A percentile compares a stretch with the other conserved stretches of the same genome.
These are phyloP conservation scores for Xerocomellus dryophilus DNA, from an alignment of 768 basidiomycete species.

Conservation along the genomic window DNA sequence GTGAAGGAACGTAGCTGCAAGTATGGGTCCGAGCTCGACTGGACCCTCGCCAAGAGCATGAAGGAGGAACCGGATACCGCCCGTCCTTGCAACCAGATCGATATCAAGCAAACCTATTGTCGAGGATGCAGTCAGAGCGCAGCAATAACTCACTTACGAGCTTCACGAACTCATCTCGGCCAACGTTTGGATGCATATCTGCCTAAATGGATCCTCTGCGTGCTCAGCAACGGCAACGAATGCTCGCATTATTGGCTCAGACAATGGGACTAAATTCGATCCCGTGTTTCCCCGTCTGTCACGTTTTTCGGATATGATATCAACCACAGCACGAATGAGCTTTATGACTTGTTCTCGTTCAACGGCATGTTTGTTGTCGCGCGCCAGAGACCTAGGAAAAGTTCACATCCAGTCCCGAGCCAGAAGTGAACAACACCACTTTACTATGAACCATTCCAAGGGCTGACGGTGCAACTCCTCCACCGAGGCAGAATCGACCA, in stretches of 20 bases:
- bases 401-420: slow-evolving; percentile 1
- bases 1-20: slow-evolving; percentile 78
- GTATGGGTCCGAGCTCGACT: slow-evolving; percentile 69
- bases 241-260: slow-evolving; percentile 78
- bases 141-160: slow-evolving; percentile 5
- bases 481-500: slow-evolving; percentile 74
- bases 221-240: slow-evolving; percentile 94
- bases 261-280: slow-evolving; percentile 54
- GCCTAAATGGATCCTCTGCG: slow-evolving; percentile 82
- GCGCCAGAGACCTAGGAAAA: slow-evolving; percentile 64
- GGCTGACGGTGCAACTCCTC: slow-evolving; percentile 58
- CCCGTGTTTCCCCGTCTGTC: slow-evolving; percentile 40
- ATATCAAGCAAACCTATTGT: slow-evolving; percentile 81
- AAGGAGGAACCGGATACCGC: slow-evolving; percentile 81
- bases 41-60: slow-evolving; percentile 91
- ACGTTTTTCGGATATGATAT: slow-evolving; percentile 63
- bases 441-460: slow-evolving; percentile 88
- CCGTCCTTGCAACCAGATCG: slow-evolving; percentile 73
- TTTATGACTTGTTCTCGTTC: slow-evolving; percentile 94
- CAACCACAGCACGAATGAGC: slow-evolving; percentile 78
- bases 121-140: slow-evolving; percentile 7
- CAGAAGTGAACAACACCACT: slow-evolving; percentile 45
- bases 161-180: slow-evolving; percentile 76
- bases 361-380: slow-evolving; percentile 76
- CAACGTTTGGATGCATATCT: slow-evolving; percentile 80